Base-by-base conservation (phyloP, 768 basidiomycete species). In the Psilocybe subaeruginosa region DNA sequence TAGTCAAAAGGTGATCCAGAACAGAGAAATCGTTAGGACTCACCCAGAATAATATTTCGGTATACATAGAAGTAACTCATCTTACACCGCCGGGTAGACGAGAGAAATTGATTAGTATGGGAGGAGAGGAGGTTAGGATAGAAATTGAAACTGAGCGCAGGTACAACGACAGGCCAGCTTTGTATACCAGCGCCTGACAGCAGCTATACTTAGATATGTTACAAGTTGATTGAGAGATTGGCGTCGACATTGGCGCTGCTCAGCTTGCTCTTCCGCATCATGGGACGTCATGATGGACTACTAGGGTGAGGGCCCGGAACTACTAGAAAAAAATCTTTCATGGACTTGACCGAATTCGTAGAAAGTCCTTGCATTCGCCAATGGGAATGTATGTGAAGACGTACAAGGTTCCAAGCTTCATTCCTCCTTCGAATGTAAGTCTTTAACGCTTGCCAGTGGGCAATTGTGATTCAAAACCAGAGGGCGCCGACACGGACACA, bases 1-100 rank as follows among this genome's bases (percentile, higher is more conserved):
- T 23, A 29, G 27, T 31, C 31, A 31, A 5, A 33, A 6, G 16
- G 16, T n/a, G 14, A 31, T 30, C 30, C 8, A 43, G 8, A 33
- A 17, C 14, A 31, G 8, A 27, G 8, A 23, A 16, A 23, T 23
- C 23, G 23, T 23, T 29, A 23, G 7, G 11, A 23, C 39, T 57
- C 33, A 53, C 60, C 55, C 1, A 61, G 33, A 16, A 61, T 49
- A 3, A 61, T 16, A 17, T 61, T 61, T 8, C 60, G 54, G 48
- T 56, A 56, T 9, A 61, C 43, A 27, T 61, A 61, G 12, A 52
- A 61, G 43, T 56, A 61, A 14, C 56, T 56, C 60, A 61, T 61
- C 49, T 52, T 47, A 46, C 31, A 16, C 60, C 33, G 16, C 43
- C 16, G 27, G 52, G 39, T 30, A 33, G 30, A 33, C n/a, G 31